A percentile compares a stretch with the other conserved stretches of the same genome.
Evolutionary conservation across 2,329 filamentous ascomycete genomes (phyloP).

Genomic region (Aspergillus calidoustus): DNA sequence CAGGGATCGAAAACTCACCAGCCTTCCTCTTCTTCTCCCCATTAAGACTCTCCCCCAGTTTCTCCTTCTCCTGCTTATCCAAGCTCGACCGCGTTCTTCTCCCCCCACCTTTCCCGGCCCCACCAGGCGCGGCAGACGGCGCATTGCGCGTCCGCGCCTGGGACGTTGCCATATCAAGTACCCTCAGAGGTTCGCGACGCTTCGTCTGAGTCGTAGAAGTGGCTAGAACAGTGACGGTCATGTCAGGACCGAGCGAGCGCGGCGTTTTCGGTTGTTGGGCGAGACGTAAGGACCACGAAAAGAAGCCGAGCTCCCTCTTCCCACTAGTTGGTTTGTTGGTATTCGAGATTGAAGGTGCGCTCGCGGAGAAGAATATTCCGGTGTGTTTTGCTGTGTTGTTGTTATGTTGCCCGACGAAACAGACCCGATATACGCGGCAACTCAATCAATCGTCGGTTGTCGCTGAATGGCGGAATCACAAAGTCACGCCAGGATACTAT

Average conservation of each 20-base stretch:
- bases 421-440: not conserved
- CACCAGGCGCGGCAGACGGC: constrained; percentile 32
- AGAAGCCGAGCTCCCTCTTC: not conserved
- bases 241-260: constrained; percentile 32
- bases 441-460: not conserved
- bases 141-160: constrained; percentile 43
- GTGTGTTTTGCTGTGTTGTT: not conserved
- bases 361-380: constrained; percentile 8
- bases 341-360: not conserved
- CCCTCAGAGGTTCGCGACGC: constrained; percentile 43
- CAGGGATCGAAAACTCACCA: constrained; percentile 39
- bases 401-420: not conserved
- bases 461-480: not conserved
- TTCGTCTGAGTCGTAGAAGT: constrained; percentile 39
- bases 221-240: constrained; percentile 45
- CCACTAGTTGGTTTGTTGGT: not conserved
- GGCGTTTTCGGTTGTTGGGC: constrained; percentile 1
- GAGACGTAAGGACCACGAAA: not conserved
- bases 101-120: constrained; percentile 27
- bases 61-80: constrained; percentile 34
- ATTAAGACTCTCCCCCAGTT: constrained; percentile 19
- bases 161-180: constrained; percentile 44
- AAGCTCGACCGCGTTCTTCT: constrained; percentile 40
- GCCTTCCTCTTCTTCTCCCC: constrained; percentile 49
- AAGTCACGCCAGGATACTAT: not conserved